These are phyloP conservation scores for Metschnikowia noctiluminum DNA, from an alignment of 805 yeast species.

Conservation along the genomic window DNA sequence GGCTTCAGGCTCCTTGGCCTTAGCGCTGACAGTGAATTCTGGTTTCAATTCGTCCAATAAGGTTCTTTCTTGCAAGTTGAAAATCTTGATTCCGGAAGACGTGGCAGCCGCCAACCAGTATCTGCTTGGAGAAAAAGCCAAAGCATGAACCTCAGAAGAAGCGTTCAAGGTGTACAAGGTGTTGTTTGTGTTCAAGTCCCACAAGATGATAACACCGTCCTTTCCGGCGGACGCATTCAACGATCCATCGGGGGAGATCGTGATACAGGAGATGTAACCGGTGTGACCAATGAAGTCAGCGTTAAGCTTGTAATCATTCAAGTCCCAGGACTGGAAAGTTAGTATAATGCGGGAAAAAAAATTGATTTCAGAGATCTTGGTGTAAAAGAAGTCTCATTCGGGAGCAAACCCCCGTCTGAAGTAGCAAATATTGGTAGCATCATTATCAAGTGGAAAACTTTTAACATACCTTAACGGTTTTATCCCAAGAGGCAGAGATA, in stretches of 20 bases:
- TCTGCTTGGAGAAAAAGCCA: slow-evolving; percentile 99
- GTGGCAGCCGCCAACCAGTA: slow-evolving; percentile 99
- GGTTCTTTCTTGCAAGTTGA: slow-evolving; percentile 92
- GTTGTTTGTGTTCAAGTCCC: slow-evolving; percentile 88
- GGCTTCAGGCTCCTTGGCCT: slow-evolving; percentile 97
- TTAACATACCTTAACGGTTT: slow-evolving; percentile 93
- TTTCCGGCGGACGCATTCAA: slow-evolving; percentile 99
- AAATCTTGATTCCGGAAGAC: slow-evolving; percentile 94
- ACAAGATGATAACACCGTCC: slow-evolving; percentile 97
- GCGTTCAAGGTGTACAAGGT: slow-evolving; percentile 92
- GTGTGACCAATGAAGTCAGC: slow-evolving; percentile 99
- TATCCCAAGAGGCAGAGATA: slow-evolving; percentile 99
- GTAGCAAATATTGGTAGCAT: slow-evolving; percentile 96
- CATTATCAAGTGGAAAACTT: slow-evolving; percentile 43
- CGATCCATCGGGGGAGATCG: slow-evolving; percentile 99
- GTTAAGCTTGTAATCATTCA: slow-evolving; percentile 74
- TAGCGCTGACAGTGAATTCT: slow-evolving; percentile 83
- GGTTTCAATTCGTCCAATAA: slow-evolving; percentile 97
- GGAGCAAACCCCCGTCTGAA: slow-evolving; percentile 74
- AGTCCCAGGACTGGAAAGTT: slow-evolving; percentile 88
- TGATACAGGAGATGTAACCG: slow-evolving; percentile 95
- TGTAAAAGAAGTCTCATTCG: slow-evolving; percentile 96
- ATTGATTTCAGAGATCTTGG: slow-evolving; percentile 94
- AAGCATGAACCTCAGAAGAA: slow-evolving; percentile 95
- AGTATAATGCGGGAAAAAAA: slow-evolving; percentile 30